These are phyloP conservation scores for Schizosaccharomyces versatilis DNA, from an alignment of 1,139 yeast species.

Conservation along the genomic window DNA sequence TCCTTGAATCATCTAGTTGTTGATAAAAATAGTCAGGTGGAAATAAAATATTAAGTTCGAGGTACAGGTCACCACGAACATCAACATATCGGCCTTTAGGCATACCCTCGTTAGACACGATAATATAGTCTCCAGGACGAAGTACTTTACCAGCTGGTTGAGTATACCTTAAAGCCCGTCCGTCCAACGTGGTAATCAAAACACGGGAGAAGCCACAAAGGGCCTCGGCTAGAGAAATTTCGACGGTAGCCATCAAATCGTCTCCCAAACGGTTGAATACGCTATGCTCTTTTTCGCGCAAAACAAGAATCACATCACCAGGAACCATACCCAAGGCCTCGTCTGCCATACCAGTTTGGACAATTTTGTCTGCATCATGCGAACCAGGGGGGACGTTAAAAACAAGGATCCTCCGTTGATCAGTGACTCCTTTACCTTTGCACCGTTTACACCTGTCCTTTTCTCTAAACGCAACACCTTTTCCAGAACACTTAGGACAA, in stretches of 20 bases:
- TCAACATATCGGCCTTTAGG: conserved; percentile 29
- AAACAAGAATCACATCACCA: conserved; percentile 55
- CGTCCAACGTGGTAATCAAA: conserved; percentile 59
- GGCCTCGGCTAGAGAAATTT: conserved; percentile 55
- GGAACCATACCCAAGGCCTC: conserved; percentile 41
- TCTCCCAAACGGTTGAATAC: conserved; percentile 37
- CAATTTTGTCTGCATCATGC: conserved; percentile 35
- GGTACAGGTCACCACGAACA: conserved; percentile 49
- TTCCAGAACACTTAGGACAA: conserved; percentile 54
- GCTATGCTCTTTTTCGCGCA: conserved; percentile 26
- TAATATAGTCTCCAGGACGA: conserved; percentile 52
- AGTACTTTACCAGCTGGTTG: conserved; percentile 45
- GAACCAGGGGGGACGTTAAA: conserved; percentile 62
- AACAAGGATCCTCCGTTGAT: conserved; percentile 54
- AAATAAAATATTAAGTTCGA: conserved; percentile 51
- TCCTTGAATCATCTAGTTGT: conserved; percentile 4
- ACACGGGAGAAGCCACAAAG: conserved; percentile 51
- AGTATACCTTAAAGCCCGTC: conserved; percentile 41
- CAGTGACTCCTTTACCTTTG: conserved; percentile 37
- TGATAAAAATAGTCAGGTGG: conserved; percentile 31
- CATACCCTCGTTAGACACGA: conserved; percentile 68
- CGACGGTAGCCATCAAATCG: conserved; percentile 40
- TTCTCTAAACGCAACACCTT: conserved; percentile 35
- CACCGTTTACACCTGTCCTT: conserved; percentile 68
- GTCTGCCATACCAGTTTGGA: conserved; percentile 53